Evolutionary conservation across 2,329 filamentous ascomycete genomes (phyloP).

Genomic region (Diplodia intermedia): DNA sequence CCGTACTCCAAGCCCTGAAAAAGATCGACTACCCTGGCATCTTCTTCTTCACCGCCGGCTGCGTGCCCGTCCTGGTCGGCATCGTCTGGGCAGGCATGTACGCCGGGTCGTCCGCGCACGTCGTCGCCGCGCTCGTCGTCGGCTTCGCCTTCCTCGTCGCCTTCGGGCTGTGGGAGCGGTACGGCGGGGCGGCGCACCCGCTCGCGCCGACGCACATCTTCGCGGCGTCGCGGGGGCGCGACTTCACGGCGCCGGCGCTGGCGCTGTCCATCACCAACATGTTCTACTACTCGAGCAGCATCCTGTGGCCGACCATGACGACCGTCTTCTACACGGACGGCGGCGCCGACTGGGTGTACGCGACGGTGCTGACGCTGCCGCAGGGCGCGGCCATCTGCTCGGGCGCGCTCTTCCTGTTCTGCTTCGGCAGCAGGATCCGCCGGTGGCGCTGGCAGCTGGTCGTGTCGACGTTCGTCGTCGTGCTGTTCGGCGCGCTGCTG

Average conservation of each 20-base stretch:
- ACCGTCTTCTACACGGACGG: conserved; percentile 53
- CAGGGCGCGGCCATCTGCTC: conserved; percentile 56
- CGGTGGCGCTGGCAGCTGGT: conserved; percentile 58
- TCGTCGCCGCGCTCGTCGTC: conserved; percentile 44
- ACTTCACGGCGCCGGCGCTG: conserved; percentile 57
- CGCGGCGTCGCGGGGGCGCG: conserved; percentile 53
- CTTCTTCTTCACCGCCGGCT: conserved; percentile 43
- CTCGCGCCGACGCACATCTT: conserved; percentile 57
- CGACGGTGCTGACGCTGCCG: conserved; percentile 49
- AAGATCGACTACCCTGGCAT: conserved; percentile 44
- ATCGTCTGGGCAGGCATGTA: conserved; percentile 44
- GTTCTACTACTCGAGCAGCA: conserved; percentile 59
- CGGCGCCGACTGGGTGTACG: conserved; percentile 45
- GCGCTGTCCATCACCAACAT: conserved; percentile 57
- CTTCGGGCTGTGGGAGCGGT: conserved; percentile 46
- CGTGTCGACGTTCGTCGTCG: conserved; percentile 55
- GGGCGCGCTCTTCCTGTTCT: conserved; percentile 50
- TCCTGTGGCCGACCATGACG: conserved; percentile 59
- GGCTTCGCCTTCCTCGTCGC: conserved; percentile 42
- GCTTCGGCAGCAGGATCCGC: conserved; percentile 52
- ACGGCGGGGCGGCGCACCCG: conserved; percentile 40
- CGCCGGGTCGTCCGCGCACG: conserved; percentile 40
- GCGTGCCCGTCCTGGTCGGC: conserved; percentile 42
- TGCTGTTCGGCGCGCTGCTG: conserved; percentile 56
- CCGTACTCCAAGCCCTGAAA: conserved; percentile 38